Conservation (phyloP, 805 yeast genomes). For the Maudiozyma turicensis region DNA sequence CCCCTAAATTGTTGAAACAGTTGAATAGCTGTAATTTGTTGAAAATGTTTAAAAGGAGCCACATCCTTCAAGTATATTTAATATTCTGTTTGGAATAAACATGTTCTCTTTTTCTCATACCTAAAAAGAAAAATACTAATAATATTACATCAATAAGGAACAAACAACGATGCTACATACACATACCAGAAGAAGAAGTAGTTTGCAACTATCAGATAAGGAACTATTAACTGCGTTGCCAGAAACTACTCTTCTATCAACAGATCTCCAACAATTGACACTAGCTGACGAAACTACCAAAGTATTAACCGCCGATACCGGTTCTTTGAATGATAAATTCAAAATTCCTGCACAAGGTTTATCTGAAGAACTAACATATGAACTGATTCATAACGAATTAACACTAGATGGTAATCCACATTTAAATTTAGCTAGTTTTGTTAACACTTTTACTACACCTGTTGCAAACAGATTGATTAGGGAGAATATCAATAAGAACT, state of each 20-base stretch:
- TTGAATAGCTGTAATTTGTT: no score
- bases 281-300: neutral
- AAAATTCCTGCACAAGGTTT: slow-evolving; percentile 50
- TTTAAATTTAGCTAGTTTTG: slow-evolving; percentile 81
- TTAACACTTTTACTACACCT: slow-evolving; percentile 61
- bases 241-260: slow-evolving; percentile 12
- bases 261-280: slow-evolving; percentile 7
- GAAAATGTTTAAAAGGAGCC: no score
- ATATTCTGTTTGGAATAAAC: no score
- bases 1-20: no score
- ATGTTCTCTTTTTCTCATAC: no score
- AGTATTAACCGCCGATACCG: neutral
- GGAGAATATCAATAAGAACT: slow-evolving; percentile 74
- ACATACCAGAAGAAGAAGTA: neutral
- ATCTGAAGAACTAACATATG: slow-evolving; percentile 43
- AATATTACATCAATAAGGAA: neutral
- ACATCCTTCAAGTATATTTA: no score
- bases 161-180: slow-evolving; percentile 9
- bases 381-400: slow-evolving; percentile 62
- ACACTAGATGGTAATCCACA: slow-evolving; percentile 77
- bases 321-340: slow-evolving; percentile 36
- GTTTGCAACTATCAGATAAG: slow-evolving; percentile 1
- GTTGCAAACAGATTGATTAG: slow-evolving; percentile 42
- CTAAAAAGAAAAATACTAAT: neutral
- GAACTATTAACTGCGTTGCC: slow-evolving; percentile 1